Conservation (phyloP, 352 stramenopile genomes). For the Globisporangium apiculatum region DNA sequence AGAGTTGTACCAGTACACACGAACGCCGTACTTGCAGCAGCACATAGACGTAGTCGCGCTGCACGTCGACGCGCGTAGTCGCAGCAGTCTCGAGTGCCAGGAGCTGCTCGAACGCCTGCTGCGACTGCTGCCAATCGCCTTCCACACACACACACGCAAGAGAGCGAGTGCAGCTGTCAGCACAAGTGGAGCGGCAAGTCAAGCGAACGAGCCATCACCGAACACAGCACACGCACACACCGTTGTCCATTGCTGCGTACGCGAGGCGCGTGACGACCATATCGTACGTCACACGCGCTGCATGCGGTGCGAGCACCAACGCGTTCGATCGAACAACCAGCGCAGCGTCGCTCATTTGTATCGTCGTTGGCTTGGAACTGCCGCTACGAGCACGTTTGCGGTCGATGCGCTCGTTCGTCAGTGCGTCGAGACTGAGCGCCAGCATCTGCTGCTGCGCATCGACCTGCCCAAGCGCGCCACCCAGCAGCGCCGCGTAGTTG, state of each 20-base stretch:
- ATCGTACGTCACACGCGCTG: constrained; percentile 7
- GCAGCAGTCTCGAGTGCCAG: constrained; percentile 2
- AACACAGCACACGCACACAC: constrained; percentile 12
- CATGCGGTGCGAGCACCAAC: constrained; percentile 17
- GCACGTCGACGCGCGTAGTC: not conserved
- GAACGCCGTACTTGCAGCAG: constrained; percentile 34
- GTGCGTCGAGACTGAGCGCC: constrained; percentile 21
- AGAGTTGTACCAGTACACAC: not conserved
- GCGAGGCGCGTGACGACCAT: constrained; percentile 29
- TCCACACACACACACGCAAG: not conserved
- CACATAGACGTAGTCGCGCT: constrained; percentile 51
- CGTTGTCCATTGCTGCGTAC: constrained; percentile 33
- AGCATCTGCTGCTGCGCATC: constrained; percentile 59
- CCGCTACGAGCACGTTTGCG: constrained; percentile 13
- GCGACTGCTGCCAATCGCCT: constrained; percentile 33
- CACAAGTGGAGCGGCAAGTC: too few species aligned
- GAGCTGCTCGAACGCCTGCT: constrained; percentile 31
- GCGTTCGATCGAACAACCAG: too few species aligned
- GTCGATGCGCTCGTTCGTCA: constrained; percentile 2
- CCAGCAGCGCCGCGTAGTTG: constrained; percentile 66
- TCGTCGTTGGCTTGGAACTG: not conserved
- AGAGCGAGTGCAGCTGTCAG: not conserved
- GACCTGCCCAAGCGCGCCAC: constrained; percentile 23
- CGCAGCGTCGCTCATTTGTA: too few species aligned
- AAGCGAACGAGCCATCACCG: not conserved